Percentiles rank a stretch among this genome's conserved stretches.
These are phyloP conservation scores for Moricandia moricandioides DNA, from an alignment of 345 rosid species.

Conservation along the genomic window DNA sequence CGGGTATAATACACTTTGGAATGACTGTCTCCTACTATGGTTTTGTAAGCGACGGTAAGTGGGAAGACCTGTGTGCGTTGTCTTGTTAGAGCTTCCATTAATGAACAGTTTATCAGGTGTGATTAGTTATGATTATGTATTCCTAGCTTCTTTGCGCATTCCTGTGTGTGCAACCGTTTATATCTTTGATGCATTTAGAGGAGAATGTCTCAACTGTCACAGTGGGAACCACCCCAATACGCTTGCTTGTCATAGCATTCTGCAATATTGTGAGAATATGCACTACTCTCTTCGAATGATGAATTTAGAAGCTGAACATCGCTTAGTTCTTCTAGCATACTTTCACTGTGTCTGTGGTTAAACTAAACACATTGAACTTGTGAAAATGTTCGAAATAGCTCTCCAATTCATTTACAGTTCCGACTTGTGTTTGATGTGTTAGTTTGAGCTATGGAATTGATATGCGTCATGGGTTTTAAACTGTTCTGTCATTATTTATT, in stretches of 20 bases:
- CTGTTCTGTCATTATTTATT: conserved; percentile 27
- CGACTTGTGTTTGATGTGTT: neutral
- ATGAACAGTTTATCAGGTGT: conserved; percentile 9
- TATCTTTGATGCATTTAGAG: neutral
- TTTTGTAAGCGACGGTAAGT: conserved; percentile 96
- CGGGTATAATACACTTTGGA: conserved; percentile 81
- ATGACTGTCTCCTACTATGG: conserved; percentile 96
- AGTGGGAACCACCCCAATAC: neutral
- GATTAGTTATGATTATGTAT: neutral
- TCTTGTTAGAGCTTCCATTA: conserved; percentile 5
- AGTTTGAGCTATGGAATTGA: neutral
- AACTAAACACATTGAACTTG: neutral
- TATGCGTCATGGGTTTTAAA: conserved; percentile 2
- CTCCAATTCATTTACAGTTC: neutral
- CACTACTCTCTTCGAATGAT: conserved; percentile 5
- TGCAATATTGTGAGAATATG: neutral
- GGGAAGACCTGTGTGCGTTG: neutral
- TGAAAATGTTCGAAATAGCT: neutral
- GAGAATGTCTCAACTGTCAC: neutral
- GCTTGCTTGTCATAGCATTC: neutral
- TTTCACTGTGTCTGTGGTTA: neutral
- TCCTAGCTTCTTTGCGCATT: conserved; percentile 1
- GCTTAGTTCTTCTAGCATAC: neutral
- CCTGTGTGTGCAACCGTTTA: conserved; percentile 10
- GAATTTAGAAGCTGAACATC: neutral